Conservation (phyloP, 352 stramenopile species). For the Phytophthora macrochlamydospora region DNA sequence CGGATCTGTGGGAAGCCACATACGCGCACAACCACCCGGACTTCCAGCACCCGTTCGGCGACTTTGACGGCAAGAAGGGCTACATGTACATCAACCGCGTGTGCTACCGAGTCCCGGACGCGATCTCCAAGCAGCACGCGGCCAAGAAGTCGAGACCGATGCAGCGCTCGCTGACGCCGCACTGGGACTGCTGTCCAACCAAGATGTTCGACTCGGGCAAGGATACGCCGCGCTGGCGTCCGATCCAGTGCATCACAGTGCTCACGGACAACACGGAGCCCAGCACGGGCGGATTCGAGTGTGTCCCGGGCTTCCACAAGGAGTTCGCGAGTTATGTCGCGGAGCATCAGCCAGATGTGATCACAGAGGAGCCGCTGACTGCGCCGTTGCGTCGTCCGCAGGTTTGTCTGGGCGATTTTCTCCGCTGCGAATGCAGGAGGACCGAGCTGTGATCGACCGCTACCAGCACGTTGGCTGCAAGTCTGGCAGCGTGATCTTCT, state of each 20-base stretch:
- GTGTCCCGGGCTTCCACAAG: conserved; percentile 85
- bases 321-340: conserved; percentile 77
- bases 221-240: conserved; percentile 78
- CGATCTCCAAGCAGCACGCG: conserved; percentile 63
- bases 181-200: conserved; percentile 88
- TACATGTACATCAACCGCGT: conserved; percentile 92
- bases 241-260: conserved; percentile 90
- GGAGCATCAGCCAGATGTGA: conserved; percentile 18
- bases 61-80: conserved; percentile 69
- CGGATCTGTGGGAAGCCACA: conserved; percentile 79
- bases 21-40: conserved; percentile 66
- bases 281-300: conserved; percentile 88
- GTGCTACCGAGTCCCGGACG: conserved; percentile 79
- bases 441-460: conserved; percentile 72
- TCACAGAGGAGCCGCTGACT: conserved; percentile 15
- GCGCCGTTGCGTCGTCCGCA: conserved; percentile 42
- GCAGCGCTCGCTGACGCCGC: conserved; percentile 87
- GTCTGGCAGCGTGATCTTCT: conserved; percentile 86
- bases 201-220: conserved; percentile 76
- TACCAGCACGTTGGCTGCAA: conserved; percentile 67
- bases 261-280: conserved; percentile 70
- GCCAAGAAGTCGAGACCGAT: conserved; percentile 77
- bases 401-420: conserved; percentile 91
- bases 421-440: conserved; percentile 83
- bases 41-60: conserved; percentile 74